phyloP scores from a whole-genome alignment of 345 rosid species.

The Salix udensis region DNA sequence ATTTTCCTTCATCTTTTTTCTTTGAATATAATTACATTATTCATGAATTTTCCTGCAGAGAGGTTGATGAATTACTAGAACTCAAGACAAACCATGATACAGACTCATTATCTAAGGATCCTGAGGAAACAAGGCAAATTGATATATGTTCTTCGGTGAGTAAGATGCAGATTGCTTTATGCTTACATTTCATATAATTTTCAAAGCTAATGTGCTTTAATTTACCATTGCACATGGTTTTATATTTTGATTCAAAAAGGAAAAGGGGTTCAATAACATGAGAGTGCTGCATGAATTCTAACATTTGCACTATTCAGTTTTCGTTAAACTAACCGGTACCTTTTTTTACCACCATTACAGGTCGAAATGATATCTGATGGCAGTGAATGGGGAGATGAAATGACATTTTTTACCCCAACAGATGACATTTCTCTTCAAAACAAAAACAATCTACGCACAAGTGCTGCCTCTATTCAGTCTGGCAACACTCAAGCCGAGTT shows the following conservation, averaged over 20 bases:
- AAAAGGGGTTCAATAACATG: constrained; percentile 1
- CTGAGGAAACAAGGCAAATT: constrained; percentile 38
- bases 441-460: constrained; percentile 25
- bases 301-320: too few relatives aligned
- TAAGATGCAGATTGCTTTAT: constrained; percentile 7
- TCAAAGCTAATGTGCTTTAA: not conserved
- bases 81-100: constrained; percentile 30
- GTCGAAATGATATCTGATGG: constrained; percentile 40
- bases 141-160: constrained; percentile 49
- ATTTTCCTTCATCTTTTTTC: not conserved
- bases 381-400: constrained; percentile 43
- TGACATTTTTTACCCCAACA: constrained; percentile 31
- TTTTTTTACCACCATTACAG: constrained; percentile 31
- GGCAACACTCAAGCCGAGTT: constrained; percentile 34
- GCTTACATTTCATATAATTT: constrained; percentile 6
- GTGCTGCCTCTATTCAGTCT: constrained; percentile 24
- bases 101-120: constrained; percentile 32
- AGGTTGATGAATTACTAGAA: constrained; percentile 63
- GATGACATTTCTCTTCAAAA: constrained; percentile 28
- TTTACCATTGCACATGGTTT: constrained; percentile 6
- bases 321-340: too few relatives aligned
- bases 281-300: not conserved
- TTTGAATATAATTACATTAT: not conserved
- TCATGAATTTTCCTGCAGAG: constrained; percentile 45
- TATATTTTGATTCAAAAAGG: not conserved